phyloP scores from a whole-genome alignment of 371 early-diverging fungal genomes.

The Parasitella parasitica region DNA sequence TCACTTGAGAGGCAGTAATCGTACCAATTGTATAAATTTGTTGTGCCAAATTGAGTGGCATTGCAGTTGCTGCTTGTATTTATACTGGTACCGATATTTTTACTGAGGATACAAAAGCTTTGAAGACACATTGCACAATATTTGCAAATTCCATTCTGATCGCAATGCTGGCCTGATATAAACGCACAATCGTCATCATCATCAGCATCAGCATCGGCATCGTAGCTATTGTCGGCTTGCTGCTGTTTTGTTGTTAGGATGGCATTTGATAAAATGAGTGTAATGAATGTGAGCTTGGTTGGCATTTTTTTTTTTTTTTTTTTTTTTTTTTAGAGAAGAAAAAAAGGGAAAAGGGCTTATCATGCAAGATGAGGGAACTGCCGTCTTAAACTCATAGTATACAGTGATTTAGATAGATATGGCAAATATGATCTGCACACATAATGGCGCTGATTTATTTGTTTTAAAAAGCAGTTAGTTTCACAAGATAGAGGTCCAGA shows the following conservation, averaged over 20 bases:
- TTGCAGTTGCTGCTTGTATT: conserved; percentile 18
- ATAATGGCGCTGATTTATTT: neutral
- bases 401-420: too few species aligned
- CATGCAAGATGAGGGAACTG: neutral
- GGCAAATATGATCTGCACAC: neutral
- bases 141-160: conserved; percentile 40
- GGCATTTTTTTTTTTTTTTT: too few species aligned
- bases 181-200: conserved; percentile 30
- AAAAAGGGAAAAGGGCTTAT: conserved; percentile 6
- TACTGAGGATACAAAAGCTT: conserved; percentile 38
- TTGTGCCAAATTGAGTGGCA: conserved; percentile 29
- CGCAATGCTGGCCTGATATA: conserved; percentile 38
- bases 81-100: conserved; percentile 9
- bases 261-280: neutral
- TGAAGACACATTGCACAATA: conserved; percentile 50
- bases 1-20: conserved; percentile 42
- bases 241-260: neutral
- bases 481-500: neutral
- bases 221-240: neutral
- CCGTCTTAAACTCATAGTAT: neutral
- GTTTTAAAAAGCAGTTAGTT: neutral
- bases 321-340: too few species aligned
- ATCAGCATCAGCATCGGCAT: conserved; percentile 22
- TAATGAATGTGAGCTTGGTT: neutral
- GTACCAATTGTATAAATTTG: conserved; percentile 35